Evolutionary conservation across 179 eudicot genomes (phyloP), one percentile per base, ranked within the genome.

Genomic region (Spergularia azorica): DNA sequence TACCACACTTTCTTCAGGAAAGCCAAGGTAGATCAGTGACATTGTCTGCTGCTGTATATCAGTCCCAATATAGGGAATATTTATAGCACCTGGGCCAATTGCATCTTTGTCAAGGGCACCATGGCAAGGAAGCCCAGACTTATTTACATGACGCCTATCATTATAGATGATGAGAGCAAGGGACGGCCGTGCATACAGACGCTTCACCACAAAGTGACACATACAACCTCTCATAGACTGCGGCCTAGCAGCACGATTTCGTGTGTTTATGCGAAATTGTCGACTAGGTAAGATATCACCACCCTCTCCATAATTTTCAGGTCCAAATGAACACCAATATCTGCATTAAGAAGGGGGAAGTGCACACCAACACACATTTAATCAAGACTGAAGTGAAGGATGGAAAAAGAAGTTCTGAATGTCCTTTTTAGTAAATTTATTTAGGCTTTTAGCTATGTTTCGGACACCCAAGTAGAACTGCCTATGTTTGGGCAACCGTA

Each of bases 261-360:
- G 88, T 55, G 99, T 95, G 78, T 95, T 94, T n/a, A 95, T 86
- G 16, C 98, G 89, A 87, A 90, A 94, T 63, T 89, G 86, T 71
- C 99, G 81, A 80, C 97, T 95, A 64, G 99, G 99, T 76, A 95
- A 87, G 79, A 88, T 86, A 67, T 80, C 87, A 52, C 99, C 99
- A 83, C 94, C 98, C 88, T 95, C 99, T 76, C 99, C 99, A 78
- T 95, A 89, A 77, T 95, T 89, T 83, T 95, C 99, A 74, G 99
- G 99, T 74, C 99, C 99, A 89, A 95, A 95, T 64, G 99, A 95
- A 71, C 99, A 95, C 98, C 99, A 95, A 81, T 95, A 95, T 86
- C 99, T 93, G 87, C 80, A 89, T 14, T 77, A 39, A 50, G 74
- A 59, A 66, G 51, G 61, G 51, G 38, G 21, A 79, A 13, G 41